Conservation (phyloP, 352 stramenopile genomes). For the Globisporangium barbulae region DNA sequence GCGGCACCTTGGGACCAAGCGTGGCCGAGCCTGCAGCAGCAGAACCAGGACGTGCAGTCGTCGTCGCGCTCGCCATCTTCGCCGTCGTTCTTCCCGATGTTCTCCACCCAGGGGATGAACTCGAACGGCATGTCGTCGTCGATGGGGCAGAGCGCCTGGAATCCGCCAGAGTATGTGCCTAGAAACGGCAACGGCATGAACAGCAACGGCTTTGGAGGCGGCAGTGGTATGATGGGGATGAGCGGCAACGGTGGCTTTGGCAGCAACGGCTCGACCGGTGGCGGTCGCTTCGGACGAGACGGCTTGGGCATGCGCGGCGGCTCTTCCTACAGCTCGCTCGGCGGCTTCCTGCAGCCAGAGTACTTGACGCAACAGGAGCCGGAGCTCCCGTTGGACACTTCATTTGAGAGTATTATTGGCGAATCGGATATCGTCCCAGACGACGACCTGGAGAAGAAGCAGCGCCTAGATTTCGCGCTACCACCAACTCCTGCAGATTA, state of each 20-base stretch:
- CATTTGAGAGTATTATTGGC: constrained; percentile 35
- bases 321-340: constrained; percentile 49
- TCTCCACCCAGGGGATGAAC: constrained; percentile 26
- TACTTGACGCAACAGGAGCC: constrained; percentile 44
- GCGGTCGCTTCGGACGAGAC: constrained; percentile 15
- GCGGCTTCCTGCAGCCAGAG: constrained; percentile 56
- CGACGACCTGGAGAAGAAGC: constrained; percentile 23
- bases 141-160: constrained; percentile 24
- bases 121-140: constrained; percentile 1
- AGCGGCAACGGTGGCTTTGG: constrained; percentile 23
- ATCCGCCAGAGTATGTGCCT: constrained; percentile 14
- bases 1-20: constrained; percentile 51
- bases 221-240: constrained; percentile 35
- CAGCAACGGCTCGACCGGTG: constrained; percentile 14
- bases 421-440: constrained; percentile 12
- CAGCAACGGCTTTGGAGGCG: constrained; percentile 39
- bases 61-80: constrained; percentile 34
- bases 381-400: constrained; percentile 45
- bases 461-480: constrained; percentile 19
- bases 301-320: constrained; percentile 32
- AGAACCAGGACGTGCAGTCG: constrained; percentile 28
- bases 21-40: constrained; percentile 37
- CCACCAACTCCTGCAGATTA: constrained; percentile 18
- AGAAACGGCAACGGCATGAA: constrained; percentile 17
- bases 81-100: constrained; percentile 61